Percentiles rank a stretch among this genome's conserved stretches.
These are phyloP conservation scores for Vitis labrusca DNA, from an alignment of 164 flowering plant genomes.

Conservation along the genomic window DNA sequence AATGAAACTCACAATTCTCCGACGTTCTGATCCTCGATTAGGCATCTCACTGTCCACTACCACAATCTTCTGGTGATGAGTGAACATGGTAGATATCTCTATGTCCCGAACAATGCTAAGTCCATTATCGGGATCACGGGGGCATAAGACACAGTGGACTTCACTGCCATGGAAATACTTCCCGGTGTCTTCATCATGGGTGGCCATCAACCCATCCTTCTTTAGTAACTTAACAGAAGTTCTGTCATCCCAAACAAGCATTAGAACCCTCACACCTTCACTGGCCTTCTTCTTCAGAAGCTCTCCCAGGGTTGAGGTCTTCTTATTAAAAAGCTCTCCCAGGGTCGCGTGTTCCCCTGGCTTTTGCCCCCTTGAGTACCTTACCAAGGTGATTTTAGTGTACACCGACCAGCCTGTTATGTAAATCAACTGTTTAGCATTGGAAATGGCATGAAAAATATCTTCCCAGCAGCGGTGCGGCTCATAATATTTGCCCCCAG, in stretches of 20 bases:
- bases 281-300: slow-evolving; percentile 70
- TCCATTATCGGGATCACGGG: slow-evolving; percentile 72
- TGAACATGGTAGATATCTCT: slow-evolving; percentile 72
- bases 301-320: slow-evolving; percentile 69
- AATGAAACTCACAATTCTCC: slow-evolving; percentile 71
- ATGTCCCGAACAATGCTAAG: slow-evolving; percentile 56
- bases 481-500: slow-evolving; percentile 53
- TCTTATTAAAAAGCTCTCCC: slow-evolving; percentile 73
- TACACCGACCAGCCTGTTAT: slow-evolving; percentile 84
- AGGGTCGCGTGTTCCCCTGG: slow-evolving; percentile 58
- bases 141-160: slow-evolving; percentile 71
- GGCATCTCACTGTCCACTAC: slow-evolving; percentile 61
- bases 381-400: slow-evolving; percentile 55
- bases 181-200: slow-evolving; percentile 76
- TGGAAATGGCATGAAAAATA: slow-evolving; percentile 65
- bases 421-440: slow-evolving; percentile 73
- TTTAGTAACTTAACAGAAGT: slow-evolving; percentile 59
- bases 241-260: slow-evolving; percentile 90
- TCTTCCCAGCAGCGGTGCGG: slow-evolving; percentile 82
- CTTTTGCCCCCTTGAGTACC: slow-evolving; percentile 60
- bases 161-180: slow-evolving; percentile 46
- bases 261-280: slow-evolving; percentile 77
- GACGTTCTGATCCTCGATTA: slow-evolving; percentile 24
- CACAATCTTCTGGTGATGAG: slow-evolving; percentile 79
- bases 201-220: slow-evolving; percentile 73